Evolutionary conservation across 768 basidiomycete genomes (phyloP).

Genomic region (Gloeostereum incarnatum): DNA sequence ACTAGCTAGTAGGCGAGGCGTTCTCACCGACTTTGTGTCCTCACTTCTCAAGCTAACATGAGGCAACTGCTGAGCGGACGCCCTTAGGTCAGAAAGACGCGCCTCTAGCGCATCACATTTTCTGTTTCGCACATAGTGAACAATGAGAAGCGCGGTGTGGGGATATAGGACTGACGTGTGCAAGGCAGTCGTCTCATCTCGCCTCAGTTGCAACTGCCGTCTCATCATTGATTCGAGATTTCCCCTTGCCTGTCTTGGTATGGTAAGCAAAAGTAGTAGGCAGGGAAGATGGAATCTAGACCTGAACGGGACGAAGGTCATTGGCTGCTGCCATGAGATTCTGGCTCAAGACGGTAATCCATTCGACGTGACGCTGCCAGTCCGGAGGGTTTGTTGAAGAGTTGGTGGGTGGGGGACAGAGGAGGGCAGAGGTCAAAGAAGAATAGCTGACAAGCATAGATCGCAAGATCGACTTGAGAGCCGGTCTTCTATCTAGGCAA

Average conservation of each 20-base stretch:
- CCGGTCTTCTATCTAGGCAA: conserved; percentile 63
- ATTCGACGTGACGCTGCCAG: conserved; percentile 70
- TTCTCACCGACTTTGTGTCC: no score
- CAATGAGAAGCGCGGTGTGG: neutral
- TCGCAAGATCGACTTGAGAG: conserved; percentile 59
- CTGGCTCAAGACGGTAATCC: conserved; percentile 73
- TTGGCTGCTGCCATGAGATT: conserved; percentile 90
- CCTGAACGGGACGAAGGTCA: conserved; percentile 84
- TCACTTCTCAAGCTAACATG: conserved; percentile 4
- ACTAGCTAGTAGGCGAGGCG: no score
- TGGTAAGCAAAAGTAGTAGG: conserved; percentile 2
- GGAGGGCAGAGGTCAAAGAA: conserved; percentile 56
- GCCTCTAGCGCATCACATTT: conserved; percentile 67
- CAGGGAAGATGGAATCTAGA: conserved; percentile 13
- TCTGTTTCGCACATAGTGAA: conserved; percentile 24
- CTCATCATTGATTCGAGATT: conserved; percentile 80
- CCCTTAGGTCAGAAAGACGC: conserved; percentile 48
- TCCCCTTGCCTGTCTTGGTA: conserved; percentile 50
- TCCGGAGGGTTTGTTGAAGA: conserved; percentile 39
- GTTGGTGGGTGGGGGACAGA: conserved; percentile 52
- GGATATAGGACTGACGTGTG: conserved; percentile 46
- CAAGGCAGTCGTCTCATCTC: conserved; percentile 59
- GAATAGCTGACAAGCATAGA: conserved; percentile 80
- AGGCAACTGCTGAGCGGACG: conserved; percentile 15
- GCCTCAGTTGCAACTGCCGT: conserved; percentile 64